A percentile compares a stretch with the other conserved stretches of the same genome.
phyloP scores from a whole-genome alignment of 441 rosid species.

The Macaranga tanarius region DNA sequence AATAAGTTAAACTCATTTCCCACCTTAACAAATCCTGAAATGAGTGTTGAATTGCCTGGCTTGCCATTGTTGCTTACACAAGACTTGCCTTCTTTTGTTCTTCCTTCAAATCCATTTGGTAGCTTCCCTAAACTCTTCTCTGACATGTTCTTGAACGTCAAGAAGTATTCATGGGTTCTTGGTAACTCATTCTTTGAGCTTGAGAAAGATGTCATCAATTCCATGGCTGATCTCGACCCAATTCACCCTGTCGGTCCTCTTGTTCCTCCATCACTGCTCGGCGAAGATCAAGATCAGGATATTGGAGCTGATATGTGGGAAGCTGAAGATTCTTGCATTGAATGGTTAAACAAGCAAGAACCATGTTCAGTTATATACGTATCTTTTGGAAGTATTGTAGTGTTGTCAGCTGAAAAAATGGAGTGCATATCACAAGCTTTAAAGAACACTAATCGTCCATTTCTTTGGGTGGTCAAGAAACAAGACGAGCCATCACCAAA shows the following conservation, averaged over 20 bases:
- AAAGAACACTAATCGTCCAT: constrained; percentile 39
- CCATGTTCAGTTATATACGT: constrained; percentile 59
- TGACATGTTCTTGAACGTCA: constrained; percentile 27
- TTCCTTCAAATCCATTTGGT: constrained; percentile 34
- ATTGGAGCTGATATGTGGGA: constrained; percentile 43
- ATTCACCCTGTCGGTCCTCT: constrained; percentile 64
- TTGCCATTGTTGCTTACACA: constrained; percentile 36
- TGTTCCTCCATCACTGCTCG: constrained; percentile 37
- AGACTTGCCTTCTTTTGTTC: constrained; percentile 51
- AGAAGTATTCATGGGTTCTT: constrained; percentile 39
- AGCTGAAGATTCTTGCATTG: constrained; percentile 49
- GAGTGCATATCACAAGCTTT: constrained; percentile 55
- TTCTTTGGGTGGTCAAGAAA: constrained; percentile 74
- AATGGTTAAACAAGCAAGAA: constrained; percentile 65
- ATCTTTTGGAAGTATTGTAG: constrained; percentile 62
- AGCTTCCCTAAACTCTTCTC: constrained; percentile 27
- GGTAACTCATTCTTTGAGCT: constrained; percentile 46
- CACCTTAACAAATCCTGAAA: constrained; percentile 27
- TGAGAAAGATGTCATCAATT: constrained; percentile 34
- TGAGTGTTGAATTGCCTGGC: constrained; percentile 36
- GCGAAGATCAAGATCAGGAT: constrained; percentile 21
- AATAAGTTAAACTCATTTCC: constrained; percentile 35
- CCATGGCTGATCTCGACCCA: constrained; percentile 37
- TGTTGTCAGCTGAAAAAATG: constrained; percentile 54
- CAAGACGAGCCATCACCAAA: constrained; percentile 20